A percentile compares a stretch with the other conserved stretches of the same genome.
Conservation (phyloP, 2,329 filamentous ascomycete species). For the Rosellinia necatrix region DNA sequence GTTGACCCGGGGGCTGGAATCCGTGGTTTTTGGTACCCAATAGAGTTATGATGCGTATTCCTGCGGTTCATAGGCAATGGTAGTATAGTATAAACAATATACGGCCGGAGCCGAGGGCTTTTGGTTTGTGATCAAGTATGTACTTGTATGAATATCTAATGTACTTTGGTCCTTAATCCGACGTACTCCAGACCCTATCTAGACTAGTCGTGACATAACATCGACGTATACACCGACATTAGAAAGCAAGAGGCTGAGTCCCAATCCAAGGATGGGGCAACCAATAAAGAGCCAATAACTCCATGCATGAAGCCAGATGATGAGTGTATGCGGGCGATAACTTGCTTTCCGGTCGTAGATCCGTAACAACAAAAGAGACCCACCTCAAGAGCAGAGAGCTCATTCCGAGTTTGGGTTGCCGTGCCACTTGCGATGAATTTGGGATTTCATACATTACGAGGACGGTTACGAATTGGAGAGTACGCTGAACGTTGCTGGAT, state of each 20-base stretch:
- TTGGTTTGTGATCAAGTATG: slow-evolving; percentile 28
- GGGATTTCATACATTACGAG: slow-evolving; percentile 34
- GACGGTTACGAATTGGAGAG: slow-evolving; percentile 15
- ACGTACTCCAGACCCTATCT: slow-evolving; percentile 29
- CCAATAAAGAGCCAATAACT: slow-evolving; percentile 33
- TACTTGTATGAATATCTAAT: slow-evolving; percentile 38
- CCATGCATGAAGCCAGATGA: slow-evolving; percentile 34
- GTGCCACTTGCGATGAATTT: slow-evolving; percentile 25
- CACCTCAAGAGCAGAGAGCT: slow-evolving; percentile 11
- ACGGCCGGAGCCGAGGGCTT: slow-evolving; percentile 3
- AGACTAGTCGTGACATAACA: slow-evolving; percentile 31
- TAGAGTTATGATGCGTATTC: not conserved
- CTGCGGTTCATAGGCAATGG: not conserved
- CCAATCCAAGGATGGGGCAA: slow-evolving; percentile 29
- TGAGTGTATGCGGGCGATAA: slow-evolving; percentile 16
- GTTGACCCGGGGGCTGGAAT: too few species aligned
- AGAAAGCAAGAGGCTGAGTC: slow-evolving; percentile 26
- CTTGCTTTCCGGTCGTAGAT: slow-evolving; percentile 34
- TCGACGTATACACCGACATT: slow-evolving; percentile 33
- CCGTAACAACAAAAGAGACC: slow-evolving; percentile 34
- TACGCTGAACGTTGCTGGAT: slow-evolving; percentile 3
- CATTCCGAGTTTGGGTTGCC: slow-evolving; percentile 9
- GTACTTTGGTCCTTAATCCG: slow-evolving; percentile 30
- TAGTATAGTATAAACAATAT: not conserved
- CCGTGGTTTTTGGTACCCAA: too few species aligned